These are phyloP conservation scores for Syzygium syzygioides DNA, from an alignment of 441 rosid genomes.

Conservation along the genomic window DNA sequence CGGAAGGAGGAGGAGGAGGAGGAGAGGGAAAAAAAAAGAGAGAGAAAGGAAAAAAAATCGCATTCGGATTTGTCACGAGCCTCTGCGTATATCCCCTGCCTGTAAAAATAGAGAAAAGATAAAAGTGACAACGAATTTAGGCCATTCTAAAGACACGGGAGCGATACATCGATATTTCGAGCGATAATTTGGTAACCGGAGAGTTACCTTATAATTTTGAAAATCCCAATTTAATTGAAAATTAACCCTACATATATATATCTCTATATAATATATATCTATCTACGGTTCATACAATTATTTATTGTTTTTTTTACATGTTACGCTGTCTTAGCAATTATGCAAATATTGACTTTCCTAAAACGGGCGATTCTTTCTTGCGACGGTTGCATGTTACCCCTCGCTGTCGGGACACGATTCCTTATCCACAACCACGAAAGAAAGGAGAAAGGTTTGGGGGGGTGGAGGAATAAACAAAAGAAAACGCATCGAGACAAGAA, in stretches of 20 bases:
- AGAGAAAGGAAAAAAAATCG: accelerated
- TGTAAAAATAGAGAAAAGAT: too few species aligned
- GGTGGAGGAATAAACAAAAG: not conserved
- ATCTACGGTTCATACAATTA: too few species aligned
- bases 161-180: too few species aligned
- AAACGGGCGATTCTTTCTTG: not conserved
- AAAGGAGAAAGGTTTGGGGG: not conserved
- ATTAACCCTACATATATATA: too few species aligned
- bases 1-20: not conserved
- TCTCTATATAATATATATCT: too few species aligned
- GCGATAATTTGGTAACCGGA: too few species aligned
- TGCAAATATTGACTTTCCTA: not conserved
- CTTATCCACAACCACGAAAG: not conserved
- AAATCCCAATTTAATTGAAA: too few species aligned
- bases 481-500: not conserved
- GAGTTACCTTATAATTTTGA: too few species aligned
- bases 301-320: too few species aligned
- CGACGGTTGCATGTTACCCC: not conserved
- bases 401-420: not conserved
- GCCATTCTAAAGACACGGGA: not conserved
- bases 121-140: not conserved
- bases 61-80: not conserved
- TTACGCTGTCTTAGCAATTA: too few species aligned
- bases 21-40: not conserved
- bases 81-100: accelerated